Conservation (phyloP, 108 stramenopile genomes). For the Skeletonema grethae region DNA sequence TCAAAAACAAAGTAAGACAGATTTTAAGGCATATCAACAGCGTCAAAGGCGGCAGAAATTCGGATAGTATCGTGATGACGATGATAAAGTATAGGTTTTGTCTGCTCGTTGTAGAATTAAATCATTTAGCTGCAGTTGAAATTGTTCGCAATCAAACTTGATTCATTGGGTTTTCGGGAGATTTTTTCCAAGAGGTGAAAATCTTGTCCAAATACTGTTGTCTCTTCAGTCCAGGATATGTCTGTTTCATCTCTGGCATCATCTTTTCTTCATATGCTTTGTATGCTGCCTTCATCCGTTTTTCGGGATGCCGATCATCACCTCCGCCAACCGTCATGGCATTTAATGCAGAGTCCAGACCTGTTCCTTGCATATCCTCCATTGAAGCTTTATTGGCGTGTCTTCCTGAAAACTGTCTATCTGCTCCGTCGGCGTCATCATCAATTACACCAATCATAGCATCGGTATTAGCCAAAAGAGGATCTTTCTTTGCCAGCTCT, state of each 20-base stretch:
- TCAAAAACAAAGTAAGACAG: slow-evolving; percentile 36
- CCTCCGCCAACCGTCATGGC: slow-evolving; percentile 41
- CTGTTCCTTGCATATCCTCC: slow-evolving; percentile 58
- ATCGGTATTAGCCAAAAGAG: slow-evolving; percentile 69
- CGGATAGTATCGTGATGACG: slow-evolving; percentile 5
- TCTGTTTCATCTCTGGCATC: slow-evolving; percentile 81
- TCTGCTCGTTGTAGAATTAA: neutral
- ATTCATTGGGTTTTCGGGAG: slow-evolving; percentile 93
- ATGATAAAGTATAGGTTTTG: neutral
- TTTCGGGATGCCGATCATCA: slow-evolving; percentile 56
- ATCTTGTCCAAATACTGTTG: slow-evolving; percentile 94
- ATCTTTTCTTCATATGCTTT: slow-evolving; percentile 88
- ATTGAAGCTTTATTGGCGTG: slow-evolving; percentile 62
- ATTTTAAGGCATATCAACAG: slow-evolving; percentile 29
- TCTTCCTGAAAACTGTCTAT: slow-evolving; percentile 31
- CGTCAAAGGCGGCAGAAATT: slow-evolving; percentile 38
- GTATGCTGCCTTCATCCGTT: slow-evolving; percentile 82
- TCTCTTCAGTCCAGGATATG: slow-evolving; percentile 88
- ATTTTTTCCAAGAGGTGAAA: slow-evolving; percentile 89
- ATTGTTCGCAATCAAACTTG: slow-evolving; percentile 14
- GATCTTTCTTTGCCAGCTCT: slow-evolving; percentile 57
- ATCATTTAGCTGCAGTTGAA: neutral
- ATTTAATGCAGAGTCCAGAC: slow-evolving; percentile 52
- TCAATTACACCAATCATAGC: slow-evolving; percentile 57
- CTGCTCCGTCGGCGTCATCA: slow-evolving; percentile 37